Base-by-base conservation (phyloP, 257 asterid species). In the Cordia subcordata region DNA sequence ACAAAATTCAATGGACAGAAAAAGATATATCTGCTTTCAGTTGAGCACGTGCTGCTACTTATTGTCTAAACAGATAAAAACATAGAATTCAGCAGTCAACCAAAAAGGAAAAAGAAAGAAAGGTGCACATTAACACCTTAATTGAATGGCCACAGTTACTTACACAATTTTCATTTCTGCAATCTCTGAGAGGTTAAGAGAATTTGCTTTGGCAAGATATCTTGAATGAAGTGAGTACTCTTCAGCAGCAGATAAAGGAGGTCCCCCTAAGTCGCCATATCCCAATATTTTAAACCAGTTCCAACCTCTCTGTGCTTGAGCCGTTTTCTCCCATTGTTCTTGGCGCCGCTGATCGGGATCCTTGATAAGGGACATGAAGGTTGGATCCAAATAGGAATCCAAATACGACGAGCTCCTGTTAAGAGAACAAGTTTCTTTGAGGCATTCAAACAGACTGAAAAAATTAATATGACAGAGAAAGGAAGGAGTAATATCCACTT, bases 91-190 rank as follows among this genome's bases (percentile, higher is more conserved):
- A 6, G 6, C 35, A 27, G 35, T 27, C 35, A 27, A 27, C 0
- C 9, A 53, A 35, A 64, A 18, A 17, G 1, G 42, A 17, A 18
- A 38, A 33, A 42, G 1, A 38, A 1, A 20, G 12, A 27, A 27
- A 27, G 35, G 35, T 27, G 3, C 35, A 27, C 35, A 27, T 27
- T 27, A 27, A 27, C 35, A 27, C 35, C 35, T 27, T 27, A 27
- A 1, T 27, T 27, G 35, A 27, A 27, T 1, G 35, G 35, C 4
- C 35, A 27, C 35, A 27, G 55, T 60, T 64, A 55, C 99, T 82
- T 85, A 89, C 99, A 88, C 84, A 49, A 88, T 92, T 77, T 84
- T 92, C 99, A 88, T 88, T 72, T 88, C 99, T 16, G 91, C 95
- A 53, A 92, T 84, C 55, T 88, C 96, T 27, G 96, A 92, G 61